phyloP scores from a whole-genome alignment of 768 basidiomycete genomes.

The Lentinula raphanica region DNA sequence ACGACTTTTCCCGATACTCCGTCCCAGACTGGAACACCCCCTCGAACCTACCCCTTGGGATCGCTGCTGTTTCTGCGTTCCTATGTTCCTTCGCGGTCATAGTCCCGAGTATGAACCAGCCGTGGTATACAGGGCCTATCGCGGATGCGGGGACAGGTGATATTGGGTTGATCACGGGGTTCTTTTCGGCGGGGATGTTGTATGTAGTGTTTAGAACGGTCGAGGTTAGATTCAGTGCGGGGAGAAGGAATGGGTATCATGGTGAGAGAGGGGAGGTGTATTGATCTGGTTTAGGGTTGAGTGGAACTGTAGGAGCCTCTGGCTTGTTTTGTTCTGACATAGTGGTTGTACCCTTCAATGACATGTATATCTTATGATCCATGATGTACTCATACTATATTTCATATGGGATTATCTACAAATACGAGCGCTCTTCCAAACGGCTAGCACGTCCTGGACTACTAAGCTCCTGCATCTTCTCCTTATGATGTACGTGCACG shows the following conservation, averaged over 20 bases:
- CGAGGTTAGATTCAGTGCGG: slow-evolving; percentile 12
- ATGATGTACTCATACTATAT: no score
- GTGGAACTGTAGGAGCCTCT: no score
- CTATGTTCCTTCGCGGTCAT: slow-evolving; percentile 49
- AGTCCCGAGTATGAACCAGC: slow-evolving; percentile 66
- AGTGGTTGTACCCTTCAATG: no score
- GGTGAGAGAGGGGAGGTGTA: no score
- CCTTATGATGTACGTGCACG: no score
- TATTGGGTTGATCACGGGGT: slow-evolving; percentile 64
- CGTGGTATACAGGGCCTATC: slow-evolving; percentile 68
- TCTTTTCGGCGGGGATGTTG: slow-evolving; percentile 37
- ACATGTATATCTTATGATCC: no score
- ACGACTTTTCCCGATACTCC: slow-evolving; percentile 44
- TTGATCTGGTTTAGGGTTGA: no score
- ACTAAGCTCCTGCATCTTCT: no score
- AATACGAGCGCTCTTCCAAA: no score
- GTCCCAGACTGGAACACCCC: slow-evolving; percentile 51
- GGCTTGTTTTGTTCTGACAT: no score
- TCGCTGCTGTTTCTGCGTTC: slow-evolving; percentile 53
- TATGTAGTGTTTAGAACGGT: slow-evolving; percentile 44
- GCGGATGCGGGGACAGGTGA: slow-evolving; percentile 57
- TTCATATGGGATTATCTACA: no score
- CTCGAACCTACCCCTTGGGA: slow-evolving; percentile 51
- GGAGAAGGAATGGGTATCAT: background rate
- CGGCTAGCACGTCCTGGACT: no score